Conservation (phyloP, 2,329 filamentous ascomycete genomes). For the Claviceps arundinis region DNA sequence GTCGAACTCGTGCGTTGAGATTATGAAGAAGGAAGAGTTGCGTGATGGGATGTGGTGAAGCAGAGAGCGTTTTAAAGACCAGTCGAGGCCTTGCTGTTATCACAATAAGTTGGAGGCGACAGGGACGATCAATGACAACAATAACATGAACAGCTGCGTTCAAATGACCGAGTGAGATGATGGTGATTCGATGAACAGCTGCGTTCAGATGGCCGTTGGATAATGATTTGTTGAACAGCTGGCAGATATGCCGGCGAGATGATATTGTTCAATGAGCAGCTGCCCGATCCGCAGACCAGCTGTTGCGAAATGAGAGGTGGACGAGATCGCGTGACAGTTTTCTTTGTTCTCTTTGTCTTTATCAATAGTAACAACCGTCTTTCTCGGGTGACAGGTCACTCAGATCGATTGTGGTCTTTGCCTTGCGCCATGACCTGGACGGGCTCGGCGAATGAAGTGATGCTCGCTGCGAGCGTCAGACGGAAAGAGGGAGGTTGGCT, state of each 20-base stretch:
- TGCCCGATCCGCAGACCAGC: constrained; percentile 6
- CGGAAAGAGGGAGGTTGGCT: neutral
- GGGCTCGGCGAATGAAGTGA: neutral
- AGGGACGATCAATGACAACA: neutral
- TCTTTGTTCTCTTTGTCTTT: neutral
- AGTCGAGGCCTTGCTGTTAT: neutral
- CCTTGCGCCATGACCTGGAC: neutral
- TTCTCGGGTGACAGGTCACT: neutral
- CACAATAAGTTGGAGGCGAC: neutral
- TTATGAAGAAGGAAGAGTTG: neutral
- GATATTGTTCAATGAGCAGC: neutral
- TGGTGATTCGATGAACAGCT: neutral
- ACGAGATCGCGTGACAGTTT: too few species aligned
- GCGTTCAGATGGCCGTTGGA: neutral
- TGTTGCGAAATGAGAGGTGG: neutral
- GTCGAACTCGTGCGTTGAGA: neutral
- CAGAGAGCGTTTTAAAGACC: neutral
- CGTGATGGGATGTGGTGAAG: neutral
- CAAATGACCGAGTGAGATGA: neutral
- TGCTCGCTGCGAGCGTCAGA: neutral
- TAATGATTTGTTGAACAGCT: neutral
- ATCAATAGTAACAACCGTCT: neutral
- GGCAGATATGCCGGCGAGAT: neutral
- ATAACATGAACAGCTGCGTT: constrained; percentile 1
- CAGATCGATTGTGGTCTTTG: neutral